Evolutionary conservation across 2,329 filamentous ascomycete species (phyloP).

Genomic region (Arthrinium phaeospermum): DNA sequence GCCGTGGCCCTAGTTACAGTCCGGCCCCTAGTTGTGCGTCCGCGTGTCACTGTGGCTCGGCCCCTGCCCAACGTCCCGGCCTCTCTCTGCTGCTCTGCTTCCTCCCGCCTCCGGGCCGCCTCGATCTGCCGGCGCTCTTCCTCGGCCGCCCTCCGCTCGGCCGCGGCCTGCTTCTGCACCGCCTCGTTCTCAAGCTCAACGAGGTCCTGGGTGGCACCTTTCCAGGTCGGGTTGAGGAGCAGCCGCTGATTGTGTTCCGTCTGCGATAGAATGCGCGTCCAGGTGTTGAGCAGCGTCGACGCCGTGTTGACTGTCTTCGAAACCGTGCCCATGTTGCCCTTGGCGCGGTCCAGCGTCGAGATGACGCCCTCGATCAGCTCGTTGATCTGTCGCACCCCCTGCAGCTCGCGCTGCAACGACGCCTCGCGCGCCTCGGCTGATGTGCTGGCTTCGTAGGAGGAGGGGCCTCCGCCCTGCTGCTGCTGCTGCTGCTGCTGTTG

Average conservation of each 20-base stretch:
- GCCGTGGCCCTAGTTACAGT: conserved; percentile 1
- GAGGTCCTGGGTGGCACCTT: conserved; percentile 85
- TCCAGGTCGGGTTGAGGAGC: conserved; percentile 86
- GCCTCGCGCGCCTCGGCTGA: conserved; percentile 73
- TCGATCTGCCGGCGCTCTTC: conserved; percentile 80
- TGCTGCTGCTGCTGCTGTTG: conserved; percentile 52
- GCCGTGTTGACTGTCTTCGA: conserved; percentile 85
- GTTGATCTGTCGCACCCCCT: conserved; percentile 86
- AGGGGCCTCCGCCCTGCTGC: conserved; percentile 39
- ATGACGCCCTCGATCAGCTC: conserved; percentile 82
- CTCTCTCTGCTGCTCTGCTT: conserved; percentile 59
- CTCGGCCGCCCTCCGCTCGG: conserved; percentile 76
- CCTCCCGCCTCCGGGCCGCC: conserved; percentile 66
- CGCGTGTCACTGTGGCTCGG: neutral
- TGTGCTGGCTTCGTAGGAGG: conserved; percentile 57
- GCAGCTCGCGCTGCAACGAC: conserved; percentile 77
- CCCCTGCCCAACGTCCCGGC: conserved; percentile 33
- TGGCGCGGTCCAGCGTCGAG: conserved; percentile 72
- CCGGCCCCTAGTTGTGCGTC: conserved; percentile 17
- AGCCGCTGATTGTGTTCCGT: conserved; percentile 97
- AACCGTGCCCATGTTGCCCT: conserved; percentile 86
- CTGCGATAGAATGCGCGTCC: conserved; percentile 94
- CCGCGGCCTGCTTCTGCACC: conserved; percentile 73
- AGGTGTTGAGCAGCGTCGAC: conserved; percentile 88
- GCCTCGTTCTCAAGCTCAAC: conserved; percentile 86